Evolutionary conservation across 1,284 basidiomycete genomes (phyloP).

Genomic region (Peniophora sp.): DNA sequence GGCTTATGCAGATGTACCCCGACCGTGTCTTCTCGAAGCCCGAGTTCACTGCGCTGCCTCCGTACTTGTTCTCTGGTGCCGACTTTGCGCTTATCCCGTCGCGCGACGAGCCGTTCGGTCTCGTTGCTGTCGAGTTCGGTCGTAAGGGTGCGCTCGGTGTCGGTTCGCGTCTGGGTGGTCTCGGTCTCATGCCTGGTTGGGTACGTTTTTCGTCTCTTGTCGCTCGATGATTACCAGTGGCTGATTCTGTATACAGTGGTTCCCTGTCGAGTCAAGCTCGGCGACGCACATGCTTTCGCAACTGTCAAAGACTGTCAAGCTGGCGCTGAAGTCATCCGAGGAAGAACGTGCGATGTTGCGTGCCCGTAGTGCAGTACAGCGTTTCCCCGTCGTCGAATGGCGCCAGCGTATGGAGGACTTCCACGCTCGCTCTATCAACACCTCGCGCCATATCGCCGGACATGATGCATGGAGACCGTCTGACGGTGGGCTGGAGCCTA

Average conservation of each 20-base stretch:
- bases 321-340: slow-evolving; percentile 83
- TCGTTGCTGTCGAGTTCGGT: slow-evolving; percentile 93
- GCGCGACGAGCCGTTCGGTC: slow-evolving; percentile 90
- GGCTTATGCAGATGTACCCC: slow-evolving; percentile 91
- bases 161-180: slow-evolving; percentile 84
- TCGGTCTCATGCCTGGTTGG: slow-evolving; percentile 96
- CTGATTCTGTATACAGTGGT: slow-evolving; percentile 58
- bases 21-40: slow-evolving; percentile 90
- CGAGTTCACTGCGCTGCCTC: slow-evolving; percentile 89
- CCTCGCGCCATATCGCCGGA: slow-evolving; percentile 63
- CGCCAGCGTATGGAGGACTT: slow-evolving; percentile 92
- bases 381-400: slow-evolving; percentile 96
- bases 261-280: slow-evolving; percentile 87
- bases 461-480: slow-evolving; percentile 70
- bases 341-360: slow-evolving; percentile 88
- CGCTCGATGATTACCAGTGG: slow-evolving; percentile 3
- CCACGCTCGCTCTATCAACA: slow-evolving; percentile 76
- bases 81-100: slow-evolving; percentile 93
- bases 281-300: slow-evolving; percentile 94
- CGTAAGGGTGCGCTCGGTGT: slow-evolving; percentile 92
- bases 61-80: slow-evolving; percentile 87
- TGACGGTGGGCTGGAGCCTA: slow-evolving; percentile 51
- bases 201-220: slow-evolving; percentile 35
- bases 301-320: slow-evolving; percentile 86
- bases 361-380: slow-evolving; percentile 86